Percentiles rank a stretch among this genome's conserved stretches.
These are phyloP conservation scores for Daldinia sp. DNA, from an alignment of 2,329 filamentous ascomycete genomes.

Conservation along the genomic window DNA sequence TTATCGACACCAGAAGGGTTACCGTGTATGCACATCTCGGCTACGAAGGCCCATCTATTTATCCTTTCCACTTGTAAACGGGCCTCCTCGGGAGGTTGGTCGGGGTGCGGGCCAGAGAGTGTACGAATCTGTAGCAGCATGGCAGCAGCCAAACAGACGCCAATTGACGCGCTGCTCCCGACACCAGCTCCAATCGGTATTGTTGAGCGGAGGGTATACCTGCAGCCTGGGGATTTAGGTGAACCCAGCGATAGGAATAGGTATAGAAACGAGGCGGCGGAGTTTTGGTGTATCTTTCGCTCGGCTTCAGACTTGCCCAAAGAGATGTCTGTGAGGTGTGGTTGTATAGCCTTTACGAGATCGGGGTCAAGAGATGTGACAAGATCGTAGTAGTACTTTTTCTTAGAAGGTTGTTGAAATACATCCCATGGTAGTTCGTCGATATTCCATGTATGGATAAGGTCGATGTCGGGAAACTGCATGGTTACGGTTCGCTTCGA, in stretches of 20 bases:
- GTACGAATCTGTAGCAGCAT: conserved; percentile 89
- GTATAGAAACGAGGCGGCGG: conserved; percentile 90
- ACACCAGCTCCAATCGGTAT: conserved; percentile 93
- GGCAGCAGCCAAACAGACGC: conserved; percentile 87
- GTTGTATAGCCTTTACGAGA: conserved; percentile 82
- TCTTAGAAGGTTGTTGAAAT: conserved; percentile 85
- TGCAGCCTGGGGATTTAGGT: conserved; percentile 80
- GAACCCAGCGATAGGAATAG: conserved; percentile 89
- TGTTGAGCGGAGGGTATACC: conserved; percentile 92
- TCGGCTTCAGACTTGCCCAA: conserved; percentile 72
- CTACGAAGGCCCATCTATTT: conserved; percentile 97
- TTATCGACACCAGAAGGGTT: conserved; percentile 98
- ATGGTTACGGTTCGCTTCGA: conserved; percentile 88
- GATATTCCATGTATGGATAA: conserved; percentile 94
- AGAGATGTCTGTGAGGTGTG: conserved; percentile 80
- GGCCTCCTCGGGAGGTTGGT: conserved; percentile 90
- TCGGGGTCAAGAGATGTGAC: conserved; percentile 87
- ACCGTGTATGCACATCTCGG: conserved; percentile 96
- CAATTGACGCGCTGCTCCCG: conserved; percentile 93
- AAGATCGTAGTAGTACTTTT: conserved; percentile 94
- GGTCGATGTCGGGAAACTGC: conserved; percentile 89
- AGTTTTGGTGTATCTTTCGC: conserved; percentile 85
- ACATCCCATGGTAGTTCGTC: conserved; percentile 87
- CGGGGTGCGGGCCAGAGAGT: conserved; percentile 88
- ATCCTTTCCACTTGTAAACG: conserved; percentile 92